phyloP scores from a whole-genome alignment of 139 green algal genomes.

The Closterium sp. region DNA sequence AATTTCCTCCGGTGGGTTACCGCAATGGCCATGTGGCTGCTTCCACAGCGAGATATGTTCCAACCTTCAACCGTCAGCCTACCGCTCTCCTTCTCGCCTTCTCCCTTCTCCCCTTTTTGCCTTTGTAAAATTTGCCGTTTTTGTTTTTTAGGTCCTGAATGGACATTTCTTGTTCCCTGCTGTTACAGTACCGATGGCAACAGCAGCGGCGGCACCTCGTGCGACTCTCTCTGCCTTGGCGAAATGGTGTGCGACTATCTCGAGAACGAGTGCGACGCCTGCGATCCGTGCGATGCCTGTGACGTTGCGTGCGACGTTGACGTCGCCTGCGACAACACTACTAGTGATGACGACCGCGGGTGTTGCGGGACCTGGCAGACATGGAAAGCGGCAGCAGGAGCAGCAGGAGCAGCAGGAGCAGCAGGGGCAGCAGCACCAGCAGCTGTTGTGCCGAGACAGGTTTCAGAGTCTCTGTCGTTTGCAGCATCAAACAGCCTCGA shows the following conservation, averaged over 20 bases:
- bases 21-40: no score
- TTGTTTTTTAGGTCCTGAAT: no score
- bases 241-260: neutral
- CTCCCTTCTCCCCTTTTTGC: no score
- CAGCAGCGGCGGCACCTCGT: neutral
- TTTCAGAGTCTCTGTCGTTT: neutral
- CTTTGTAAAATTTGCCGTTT: neutral
- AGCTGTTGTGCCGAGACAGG: no score
- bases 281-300: neutral
- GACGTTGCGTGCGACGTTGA: neutral
- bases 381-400: neutral
- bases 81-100: neutral
- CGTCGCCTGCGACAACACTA: neutral
- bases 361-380: neutral
- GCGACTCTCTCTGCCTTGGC: neutral
- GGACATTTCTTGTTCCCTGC: neutral
- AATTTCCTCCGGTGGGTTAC: neutral
- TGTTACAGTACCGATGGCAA: neutral
- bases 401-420: neutral
- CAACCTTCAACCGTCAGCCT: no score
- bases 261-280: neutral
- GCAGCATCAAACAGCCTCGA: neutral
- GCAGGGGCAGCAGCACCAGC: neutral
- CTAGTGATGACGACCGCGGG: neutral
- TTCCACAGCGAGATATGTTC: no score